Percentiles rank a stretch among this genome's conserved stretches.
Evolutionary conservation across 1,139 yeast species (phyloP).

Genomic region (Yamadazyma diddensiae): DNA sequence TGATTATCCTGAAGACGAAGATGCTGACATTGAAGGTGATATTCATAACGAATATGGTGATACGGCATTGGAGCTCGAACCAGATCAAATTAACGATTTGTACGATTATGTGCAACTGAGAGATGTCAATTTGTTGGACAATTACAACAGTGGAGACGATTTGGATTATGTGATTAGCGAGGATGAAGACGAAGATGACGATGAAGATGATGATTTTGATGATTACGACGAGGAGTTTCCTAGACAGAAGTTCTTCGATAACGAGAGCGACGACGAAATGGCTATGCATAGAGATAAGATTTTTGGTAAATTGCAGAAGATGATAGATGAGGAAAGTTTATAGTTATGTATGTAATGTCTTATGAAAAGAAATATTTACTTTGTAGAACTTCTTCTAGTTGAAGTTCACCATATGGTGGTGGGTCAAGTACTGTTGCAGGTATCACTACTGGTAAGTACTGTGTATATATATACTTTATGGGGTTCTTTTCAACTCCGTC

Average conservation of each 20-base stretch:
- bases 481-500: no score
- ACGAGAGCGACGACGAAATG: constrained; percentile 56
- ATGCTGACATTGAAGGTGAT: constrained; percentile 47
- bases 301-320: constrained; percentile 52
- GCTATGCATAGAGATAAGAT: constrained; percentile 64
- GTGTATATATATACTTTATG: no score
- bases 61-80: constrained; percentile 17
- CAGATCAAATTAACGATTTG: constrained; percentile 23
- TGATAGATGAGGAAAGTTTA: constrained; percentile 32
- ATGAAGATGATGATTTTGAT: constrained; percentile 20
- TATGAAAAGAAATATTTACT: constrained; percentile 41
- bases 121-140: constrained; percentile 24
- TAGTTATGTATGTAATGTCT: constrained; percentile 4
- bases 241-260: constrained; percentile 30
- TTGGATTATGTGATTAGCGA: constrained; percentile 14
- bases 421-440: constrained; percentile 26
- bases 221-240: constrained; percentile 15
- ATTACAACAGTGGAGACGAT: constrained; percentile 19
- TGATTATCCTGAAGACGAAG: constrained; percentile 94
- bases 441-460: constrained; percentile 20
- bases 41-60: constrained; percentile 16
- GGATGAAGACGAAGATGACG: constrained; percentile 22
- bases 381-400: constrained; percentile 28
- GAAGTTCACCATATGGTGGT: constrained; percentile 34
- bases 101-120: constrained; percentile 18